These are phyloP conservation scores for Sicyos baderoa DNA, from an alignment of 306 rosid genomes.

Conservation along the genomic window DNA sequence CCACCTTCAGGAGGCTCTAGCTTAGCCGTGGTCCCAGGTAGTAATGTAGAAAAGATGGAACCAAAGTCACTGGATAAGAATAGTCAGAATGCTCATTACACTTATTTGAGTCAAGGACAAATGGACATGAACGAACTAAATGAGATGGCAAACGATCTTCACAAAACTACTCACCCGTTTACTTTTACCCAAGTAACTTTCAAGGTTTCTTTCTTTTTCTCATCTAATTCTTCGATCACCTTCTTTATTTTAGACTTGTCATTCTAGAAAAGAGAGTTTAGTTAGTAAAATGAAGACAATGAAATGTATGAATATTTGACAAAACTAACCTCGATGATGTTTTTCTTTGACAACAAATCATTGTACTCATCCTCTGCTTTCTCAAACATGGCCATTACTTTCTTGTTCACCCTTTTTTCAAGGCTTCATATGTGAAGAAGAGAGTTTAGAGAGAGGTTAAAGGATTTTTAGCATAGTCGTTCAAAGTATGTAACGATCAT, in stretches of 20 bases:
- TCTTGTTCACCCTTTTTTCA: conserved; percentile 97
- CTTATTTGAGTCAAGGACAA: neutral
- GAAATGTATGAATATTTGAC: neutral
- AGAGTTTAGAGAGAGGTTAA: neutral
- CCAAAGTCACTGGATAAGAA: conserved; percentile 73
- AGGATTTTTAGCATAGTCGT: neutral
- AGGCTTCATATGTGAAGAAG: conserved; percentile 50
- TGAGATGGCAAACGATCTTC: neutral
- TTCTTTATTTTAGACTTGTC: conserved; percentile 93
- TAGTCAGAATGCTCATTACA: conserved; percentile 13
- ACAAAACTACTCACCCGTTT: conserved; percentile 43
- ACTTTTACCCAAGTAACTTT: conserved; percentile 92
- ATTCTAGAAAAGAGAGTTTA: conserved; percentile 41
- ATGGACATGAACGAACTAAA: conserved; percentile 13
- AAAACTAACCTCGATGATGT: conserved; percentile 77
- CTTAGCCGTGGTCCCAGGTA: conserved; percentile 93
- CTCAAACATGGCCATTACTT: conserved; percentile 99
- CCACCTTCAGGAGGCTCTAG: conserved; percentile 94
- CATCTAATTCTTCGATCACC: conserved; percentile 95
- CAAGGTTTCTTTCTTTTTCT: conserved; percentile 84
- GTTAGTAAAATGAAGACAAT: conserved; percentile 25
- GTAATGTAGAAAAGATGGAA: conserved; percentile 83
- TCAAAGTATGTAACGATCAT: neutral
- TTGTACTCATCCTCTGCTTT: conserved; percentile 99
- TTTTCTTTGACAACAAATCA: conserved; percentile 84